Base-by-base conservation (phyloP, 176 grass and related monocot genomes). In the Carex littledalei region DNA sequence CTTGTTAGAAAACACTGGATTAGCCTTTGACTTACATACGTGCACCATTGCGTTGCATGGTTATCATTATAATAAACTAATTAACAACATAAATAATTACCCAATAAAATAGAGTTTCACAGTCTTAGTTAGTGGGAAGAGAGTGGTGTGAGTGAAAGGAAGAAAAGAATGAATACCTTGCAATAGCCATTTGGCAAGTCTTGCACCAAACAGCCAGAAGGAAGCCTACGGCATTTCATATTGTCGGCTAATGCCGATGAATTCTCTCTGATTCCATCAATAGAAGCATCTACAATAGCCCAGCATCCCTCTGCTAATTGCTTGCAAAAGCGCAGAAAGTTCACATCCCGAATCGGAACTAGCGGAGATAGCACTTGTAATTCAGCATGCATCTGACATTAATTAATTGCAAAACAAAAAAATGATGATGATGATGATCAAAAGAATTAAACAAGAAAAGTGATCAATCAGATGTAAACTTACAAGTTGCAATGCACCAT, bases 401-500 rank as follows among this genome's bases (percentile, higher is more conserved):
- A 45, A 45, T 45, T 45, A 45, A 39, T 39, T 39, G 35, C 21
- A 85, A 74, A 90, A 84, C 15, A 57, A 29, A 29, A 29, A 29
- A 29, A 29, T 29, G 29, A 29, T 29, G 29, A 29, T 29, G 29
- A 29, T 29, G 29, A 29, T 29, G 29, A 29, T 29, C 29, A 29
- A 29, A 29, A 29, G 29, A 29, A 29, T 29, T 29, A 29, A 29
- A 29, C 32, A 21, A 31, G 39, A 56, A 4, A 14, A 31, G 11
- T 58, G 37, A 72, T 43, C 63, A 63, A 75, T 85, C 22, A 66
- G 13, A 45, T 64, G 17, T 83, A 8, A 71, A 91, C 96, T 99
- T 89, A 99, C 96, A 78, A 99, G 93, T 60, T 91, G 90, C 81
- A 99, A 85, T 85, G 90, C 90, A 84, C 96, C 96, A 84, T 99